These are phyloP conservation scores for Kickxella alabastrina DNA, from an alignment of 192 early-diverging fungal species.

Conservation along the genomic window DNA sequence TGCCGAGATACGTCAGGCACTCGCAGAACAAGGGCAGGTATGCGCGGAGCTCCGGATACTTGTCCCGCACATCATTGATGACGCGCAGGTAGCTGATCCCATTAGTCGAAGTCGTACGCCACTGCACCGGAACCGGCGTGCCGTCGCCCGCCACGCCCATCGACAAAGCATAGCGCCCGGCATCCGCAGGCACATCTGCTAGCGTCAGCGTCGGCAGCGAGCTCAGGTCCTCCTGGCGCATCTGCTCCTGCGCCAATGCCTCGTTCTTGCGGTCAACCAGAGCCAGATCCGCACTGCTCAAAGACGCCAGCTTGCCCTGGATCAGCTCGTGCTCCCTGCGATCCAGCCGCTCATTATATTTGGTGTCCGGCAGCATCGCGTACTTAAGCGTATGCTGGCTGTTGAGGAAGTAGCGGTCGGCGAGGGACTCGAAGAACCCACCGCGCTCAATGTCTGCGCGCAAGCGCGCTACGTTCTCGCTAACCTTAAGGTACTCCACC, in stretches of 20 bases:
- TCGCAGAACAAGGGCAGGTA: slow-evolving; percentile 78
- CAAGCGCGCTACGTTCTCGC: slow-evolving; percentile 71
- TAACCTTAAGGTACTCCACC: slow-evolving; percentile 74
- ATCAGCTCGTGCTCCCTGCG: slow-evolving; percentile 67
- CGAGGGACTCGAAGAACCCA: slow-evolving; percentile 69
- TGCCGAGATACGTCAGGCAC: slow-evolving; percentile 64
- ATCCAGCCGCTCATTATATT: slow-evolving; percentile 58
- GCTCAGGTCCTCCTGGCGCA: slow-evolving; percentile 68
- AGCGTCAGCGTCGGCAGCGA: slow-evolving; percentile 81
- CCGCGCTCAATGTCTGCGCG: slow-evolving; percentile 56
- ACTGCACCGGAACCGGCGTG: slow-evolving; percentile 59
- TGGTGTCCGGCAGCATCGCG: slow-evolving; percentile 74
- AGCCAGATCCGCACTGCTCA: slow-evolving; percentile 62
- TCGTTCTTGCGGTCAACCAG: slow-evolving; percentile 65
- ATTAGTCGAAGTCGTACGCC: slow-evolving; percentile 79
- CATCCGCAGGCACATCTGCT: slow-evolving; percentile 61
- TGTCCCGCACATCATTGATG: slow-evolving; percentile 59
- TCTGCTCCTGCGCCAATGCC: slow-evolving; percentile 66
- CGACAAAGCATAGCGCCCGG: slow-evolving; percentile 56
- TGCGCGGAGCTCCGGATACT: slow-evolving; percentile 63
- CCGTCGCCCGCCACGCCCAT: slow-evolving; percentile 40
- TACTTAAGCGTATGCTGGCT: slow-evolving; percentile 77
- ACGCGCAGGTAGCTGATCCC: slow-evolving; percentile 86
- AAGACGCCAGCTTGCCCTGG: slow-evolving; percentile 52
- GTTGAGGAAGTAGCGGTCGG: slow-evolving; percentile 73